phyloP scores from a whole-genome alignment of 768 basidiomycete species.

The Lentinula aciculospora region DNA sequence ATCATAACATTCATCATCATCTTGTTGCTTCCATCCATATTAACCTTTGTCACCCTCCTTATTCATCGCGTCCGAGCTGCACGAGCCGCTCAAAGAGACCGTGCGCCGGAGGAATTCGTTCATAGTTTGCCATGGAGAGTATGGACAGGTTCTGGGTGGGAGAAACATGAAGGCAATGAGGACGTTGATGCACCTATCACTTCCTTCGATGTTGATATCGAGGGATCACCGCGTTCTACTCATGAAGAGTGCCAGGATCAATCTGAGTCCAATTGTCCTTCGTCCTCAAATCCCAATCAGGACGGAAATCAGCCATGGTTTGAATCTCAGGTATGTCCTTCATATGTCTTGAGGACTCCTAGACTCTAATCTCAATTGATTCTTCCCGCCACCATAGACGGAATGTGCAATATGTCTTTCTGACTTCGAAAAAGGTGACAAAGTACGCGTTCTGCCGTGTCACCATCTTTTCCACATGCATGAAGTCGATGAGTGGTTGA shows the following conservation, averaged over 20 bases:
- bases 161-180: constrained; percentile 57
- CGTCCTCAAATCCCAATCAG: constrained; percentile 27
- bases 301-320: constrained; percentile 58
- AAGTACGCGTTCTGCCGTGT: constrained; percentile 88
- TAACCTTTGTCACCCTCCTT: constrained; percentile 86
- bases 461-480: constrained; percentile 92
- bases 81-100: constrained; percentile 76
- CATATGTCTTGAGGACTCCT: not conserved
- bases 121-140: constrained; percentile 75
- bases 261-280: constrained; percentile 23
- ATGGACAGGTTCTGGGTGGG: constrained; percentile 78
- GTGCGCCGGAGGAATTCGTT: constrained; percentile 79
- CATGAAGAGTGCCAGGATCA: constrained; percentile 15
- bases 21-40: constrained; percentile 80
- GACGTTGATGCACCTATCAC: constrained; percentile 21
- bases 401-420: constrained; percentile 95
- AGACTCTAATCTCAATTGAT: not conserved
- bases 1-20: constrained; percentile 85
- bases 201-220: constrained; percentile 30
- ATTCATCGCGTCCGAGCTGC: constrained; percentile 84
- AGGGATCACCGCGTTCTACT: constrained; percentile 18
- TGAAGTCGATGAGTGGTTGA: constrained; percentile 91
- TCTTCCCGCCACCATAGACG: constrained; percentile 33
- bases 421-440: constrained; percentile 82
- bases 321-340: constrained; percentile 29